A percentile compares a stretch with the other conserved stretches of the same genome.
Evolutionary conservation across 768 basidiomycete species (phyloP).

Genomic region (Tylopilus subfusipes): DNA sequence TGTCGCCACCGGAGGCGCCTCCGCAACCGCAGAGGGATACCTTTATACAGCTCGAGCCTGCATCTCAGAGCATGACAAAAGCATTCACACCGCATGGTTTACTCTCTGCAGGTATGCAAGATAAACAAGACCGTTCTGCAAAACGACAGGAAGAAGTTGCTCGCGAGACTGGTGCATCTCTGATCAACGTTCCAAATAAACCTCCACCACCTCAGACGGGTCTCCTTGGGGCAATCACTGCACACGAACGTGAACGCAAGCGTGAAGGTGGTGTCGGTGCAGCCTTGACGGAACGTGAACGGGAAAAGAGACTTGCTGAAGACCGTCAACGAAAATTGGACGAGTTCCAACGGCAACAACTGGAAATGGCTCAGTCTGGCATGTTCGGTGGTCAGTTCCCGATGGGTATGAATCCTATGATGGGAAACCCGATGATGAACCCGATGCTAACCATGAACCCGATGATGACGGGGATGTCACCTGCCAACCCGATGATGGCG

Average conservation of each 20-base stretch:
- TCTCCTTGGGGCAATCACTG: constrained; percentile 92
- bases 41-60: constrained; percentile 72
- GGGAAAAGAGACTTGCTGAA: constrained; percentile 88
- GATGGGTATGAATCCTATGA: constrained; percentile 63
- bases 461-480: constrained; percentile 56
- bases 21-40: constrained; percentile 42
- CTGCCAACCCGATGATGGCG: constrained; percentile 50
- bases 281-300: constrained; percentile 89
- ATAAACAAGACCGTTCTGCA: constrained; percentile 93
- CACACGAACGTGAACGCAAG: constrained; percentile 90
- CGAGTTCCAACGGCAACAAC: constrained; percentile 82
- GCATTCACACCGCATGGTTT: constrained; percentile 94
- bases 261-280: constrained; percentile 95
- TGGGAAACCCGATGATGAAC: constrained; percentile 60
- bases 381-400: constrained; percentile 56
- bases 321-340: constrained; percentile 91
- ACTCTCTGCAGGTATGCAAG: constrained; percentile 91
- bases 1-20: constrained; percentile 33
- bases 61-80: constrained; percentile 77
- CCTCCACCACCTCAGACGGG: constrained; percentile 95
- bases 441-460: constrained; percentile 50
- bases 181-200: constrained; percentile 94
- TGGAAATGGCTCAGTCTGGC: constrained; percentile 85
- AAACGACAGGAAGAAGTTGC: constrained; percentile 94
- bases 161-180: constrained; percentile 83